A percentile compares a stretch with the other conserved stretches of the same genome.
These are phyloP conservation scores for Calcarisporium arbuscula DNA, from an alignment of 2,329 filamentous ascomycete genomes.

Conservation along the genomic window DNA sequence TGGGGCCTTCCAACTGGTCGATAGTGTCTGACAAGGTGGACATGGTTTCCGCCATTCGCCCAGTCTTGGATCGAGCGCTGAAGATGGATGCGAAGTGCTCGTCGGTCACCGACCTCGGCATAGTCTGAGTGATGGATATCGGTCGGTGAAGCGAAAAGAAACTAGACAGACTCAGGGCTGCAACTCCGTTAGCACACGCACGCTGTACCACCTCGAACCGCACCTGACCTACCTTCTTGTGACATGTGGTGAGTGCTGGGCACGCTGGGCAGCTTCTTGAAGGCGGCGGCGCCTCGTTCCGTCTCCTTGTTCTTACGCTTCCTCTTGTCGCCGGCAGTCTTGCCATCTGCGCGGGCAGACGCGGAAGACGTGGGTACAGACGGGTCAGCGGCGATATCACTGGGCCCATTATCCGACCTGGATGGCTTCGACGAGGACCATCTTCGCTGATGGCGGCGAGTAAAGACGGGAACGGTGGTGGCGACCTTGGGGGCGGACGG, in stretches of 20 bases:
- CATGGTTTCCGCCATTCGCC: slow-evolving; percentile 55
- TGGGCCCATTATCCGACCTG: slow-evolving; percentile 50
- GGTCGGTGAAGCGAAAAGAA: slow-evolving; percentile 97
- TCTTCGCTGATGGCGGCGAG: slow-evolving; percentile 43
- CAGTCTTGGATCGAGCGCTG: slow-evolving; percentile 43
- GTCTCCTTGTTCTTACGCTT: slow-evolving; percentile 53
- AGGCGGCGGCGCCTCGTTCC: slow-evolving; percentile 35
- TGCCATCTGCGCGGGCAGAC: slow-evolving; percentile 34
- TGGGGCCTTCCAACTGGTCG: slow-evolving; percentile 52
- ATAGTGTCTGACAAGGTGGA: slow-evolving; percentile 58
- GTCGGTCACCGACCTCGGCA: slow-evolving; percentile 65
- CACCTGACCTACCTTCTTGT: slow-evolving; percentile 59
- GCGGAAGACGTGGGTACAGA: slow-evolving; percentile 42
- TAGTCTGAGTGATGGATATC: slow-evolving; percentile 77
- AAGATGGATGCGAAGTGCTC: slow-evolving; percentile 85
- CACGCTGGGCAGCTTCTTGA: slow-evolving; percentile 62
- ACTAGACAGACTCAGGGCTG: slow-evolving; percentile 80
- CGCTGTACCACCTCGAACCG: not conserved
- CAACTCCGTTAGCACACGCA: slow-evolving; percentile 11
- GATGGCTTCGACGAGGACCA: slow-evolving; percentile 59
- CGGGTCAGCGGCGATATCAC: slow-evolving; percentile 42
- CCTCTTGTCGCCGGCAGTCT: slow-evolving; percentile 44
- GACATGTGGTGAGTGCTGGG: slow-evolving; percentile 69
- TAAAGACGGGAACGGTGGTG: slow-evolving; percentile 27
- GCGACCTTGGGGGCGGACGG: slow-evolving; percentile 33